phyloP scores from a whole-genome alignment of 2,329 filamentous ascomycete genomes.

The Fonsecaea multimorphosa region DNA sequence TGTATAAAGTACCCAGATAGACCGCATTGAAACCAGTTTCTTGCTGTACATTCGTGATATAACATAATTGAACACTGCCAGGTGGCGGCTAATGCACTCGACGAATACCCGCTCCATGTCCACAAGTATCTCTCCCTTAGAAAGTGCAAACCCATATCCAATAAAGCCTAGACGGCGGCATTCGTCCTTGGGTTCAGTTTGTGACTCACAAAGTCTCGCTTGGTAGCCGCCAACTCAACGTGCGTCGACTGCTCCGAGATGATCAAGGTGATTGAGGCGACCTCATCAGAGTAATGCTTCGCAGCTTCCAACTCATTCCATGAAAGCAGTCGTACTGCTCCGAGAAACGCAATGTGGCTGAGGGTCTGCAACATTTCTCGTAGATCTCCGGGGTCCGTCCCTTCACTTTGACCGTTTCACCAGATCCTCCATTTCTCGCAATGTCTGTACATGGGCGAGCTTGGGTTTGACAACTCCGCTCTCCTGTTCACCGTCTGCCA shows the following conservation, averaged over 20 bases:
- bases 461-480: conserved; percentile 34
- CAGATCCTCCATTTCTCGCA: conserved; percentile 31
- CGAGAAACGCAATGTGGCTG: neutral
- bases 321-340: neutral
- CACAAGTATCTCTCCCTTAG: neutral
- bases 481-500: conserved; percentile 18
- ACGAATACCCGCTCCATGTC: conserved; percentile 10
- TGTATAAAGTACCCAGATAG: neutral
- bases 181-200: neutral
- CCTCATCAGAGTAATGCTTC: neutral
- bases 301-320: neutral
- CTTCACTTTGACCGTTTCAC: conserved; percentile 18
- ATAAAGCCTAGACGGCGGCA: neutral
- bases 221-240: neutral
- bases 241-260: neutral
- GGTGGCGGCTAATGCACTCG: conserved; percentile 20
- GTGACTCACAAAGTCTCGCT: neutral
- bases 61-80: neutral
- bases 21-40: neutral
- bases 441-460: conserved; percentile 32
- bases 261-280: neutral
- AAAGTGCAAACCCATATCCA: neutral
- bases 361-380: neutral
- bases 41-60: neutral
- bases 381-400: neutral